Evolutionary conservation across 1,284 basidiomycete species (phyloP).

Genomic region (Acaromyces ingoldii): DNA sequence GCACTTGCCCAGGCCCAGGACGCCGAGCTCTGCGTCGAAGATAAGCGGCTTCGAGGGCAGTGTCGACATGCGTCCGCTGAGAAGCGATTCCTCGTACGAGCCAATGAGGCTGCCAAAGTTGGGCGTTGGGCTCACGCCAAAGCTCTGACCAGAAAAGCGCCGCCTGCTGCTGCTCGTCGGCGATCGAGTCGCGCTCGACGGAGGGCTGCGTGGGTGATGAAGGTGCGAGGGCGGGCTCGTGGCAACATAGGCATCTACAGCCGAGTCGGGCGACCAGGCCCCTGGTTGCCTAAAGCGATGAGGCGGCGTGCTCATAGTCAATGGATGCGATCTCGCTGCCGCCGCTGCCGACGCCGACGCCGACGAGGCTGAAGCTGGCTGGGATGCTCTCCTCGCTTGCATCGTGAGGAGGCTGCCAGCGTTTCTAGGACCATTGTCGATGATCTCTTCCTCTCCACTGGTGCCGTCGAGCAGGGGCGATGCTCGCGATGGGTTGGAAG

Average conservation of each 20-base stretch:
- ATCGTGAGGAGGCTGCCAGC: no score
- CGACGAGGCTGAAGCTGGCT: no score
- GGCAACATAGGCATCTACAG: no score
- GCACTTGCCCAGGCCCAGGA: constrained; percentile 37
- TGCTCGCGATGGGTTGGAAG: no score
- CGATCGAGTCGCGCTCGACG: background rate
- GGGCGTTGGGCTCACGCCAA: constrained; percentile 10
- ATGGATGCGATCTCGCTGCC: no score
- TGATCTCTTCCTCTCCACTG: no score
- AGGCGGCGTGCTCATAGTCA: background rate
- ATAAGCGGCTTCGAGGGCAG: constrained; percentile 43
- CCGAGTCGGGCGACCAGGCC: no score
- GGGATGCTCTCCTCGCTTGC: no score
- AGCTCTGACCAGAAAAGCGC: constrained; percentile 1
- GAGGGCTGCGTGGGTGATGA: constrained; percentile 5
- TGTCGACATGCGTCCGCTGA: constrained; percentile 50
- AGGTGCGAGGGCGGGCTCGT: constrained; percentile 16
- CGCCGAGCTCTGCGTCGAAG: constrained; percentile 51
- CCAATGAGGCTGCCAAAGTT: constrained; percentile 46
- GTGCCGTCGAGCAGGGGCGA: no score
- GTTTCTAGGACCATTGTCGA: no score
- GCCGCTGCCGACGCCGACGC: no score
- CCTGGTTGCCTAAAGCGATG: background rate
- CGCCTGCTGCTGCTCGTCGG: background rate
- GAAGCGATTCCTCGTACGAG: constrained; percentile 52